Evolutionary conservation across 768 basidiomycete species (phyloP), one percentile per base, ranked within the genome.

Genomic region (Collybia sp.): DNA sequence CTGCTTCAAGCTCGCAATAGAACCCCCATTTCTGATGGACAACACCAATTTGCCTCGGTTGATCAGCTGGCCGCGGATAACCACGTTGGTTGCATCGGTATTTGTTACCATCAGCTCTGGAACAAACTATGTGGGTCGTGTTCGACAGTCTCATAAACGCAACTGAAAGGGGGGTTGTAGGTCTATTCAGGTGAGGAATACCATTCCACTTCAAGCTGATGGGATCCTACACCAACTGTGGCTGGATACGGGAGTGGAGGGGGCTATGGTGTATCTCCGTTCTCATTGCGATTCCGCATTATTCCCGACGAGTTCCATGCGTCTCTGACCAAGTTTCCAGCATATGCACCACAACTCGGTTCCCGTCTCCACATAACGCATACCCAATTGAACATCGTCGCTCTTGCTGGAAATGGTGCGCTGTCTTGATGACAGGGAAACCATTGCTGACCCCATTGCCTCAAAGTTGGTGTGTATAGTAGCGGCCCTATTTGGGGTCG

Each of bases 291-390:
- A 25, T 15, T 30, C 13, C 19, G 16, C 25, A 25, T 18, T 48
- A n/a, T 13, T 32, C 37, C 30, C 15, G 40, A 12, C 31, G 31
- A 41, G 32, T 37, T 32, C 41, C 49, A 11, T 45, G 43, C 9
- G 13, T 35, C 25, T 25, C 25, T 25, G 25, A 25, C 25, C 25
- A 25, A 25, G 25, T 12, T 41, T 36, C 18, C 44, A 83, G 92
- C 90, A 15, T 96, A 93, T 60, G 81, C 87, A 1, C 92, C 93
- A 0, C 92, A 95, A 60, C 76, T 95, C 4, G 88, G 87, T 1
- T 66, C 81, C n/a, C 77, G 81, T 34, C 75, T 95, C 13, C 69
- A 75, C 39, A 77, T 94, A 42, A 76, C 79, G 2, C 87, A 93
- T 45, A 94, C 92, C 0, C 80, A 87, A 47, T 70, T 91, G 30